Conservation (phyloP, 108 stramenopile genomes). For the Fistulifera pelliculosa region DNA sequence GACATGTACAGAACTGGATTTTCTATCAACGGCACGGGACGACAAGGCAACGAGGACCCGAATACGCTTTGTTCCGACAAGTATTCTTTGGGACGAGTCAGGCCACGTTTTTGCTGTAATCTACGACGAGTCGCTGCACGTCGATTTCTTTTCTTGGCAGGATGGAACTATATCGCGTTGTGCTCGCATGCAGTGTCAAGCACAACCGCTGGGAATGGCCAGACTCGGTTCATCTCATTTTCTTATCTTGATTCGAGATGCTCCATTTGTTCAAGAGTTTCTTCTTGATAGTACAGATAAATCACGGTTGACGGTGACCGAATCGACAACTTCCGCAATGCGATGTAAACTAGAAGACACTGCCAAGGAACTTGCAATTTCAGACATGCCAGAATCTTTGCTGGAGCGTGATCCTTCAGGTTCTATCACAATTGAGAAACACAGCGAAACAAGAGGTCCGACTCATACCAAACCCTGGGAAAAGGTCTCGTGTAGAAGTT, state of each 20-base stretch:
- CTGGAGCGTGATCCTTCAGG: conserved; percentile 46
- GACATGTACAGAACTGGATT: conserved; percentile 22
- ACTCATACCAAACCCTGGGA: conserved; percentile 29
- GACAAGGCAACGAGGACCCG: background rate
- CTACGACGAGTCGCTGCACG: conserved; percentile 4
- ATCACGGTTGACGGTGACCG: background rate
- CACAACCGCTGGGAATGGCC: conserved; percentile 2
- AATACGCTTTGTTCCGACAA: no score
- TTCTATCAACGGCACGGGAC: conserved; percentile 11
- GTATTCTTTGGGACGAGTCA: no score
- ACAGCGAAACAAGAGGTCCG: conserved; percentile 35
- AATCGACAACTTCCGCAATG: background rate
- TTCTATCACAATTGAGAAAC: conserved; percentile 25
- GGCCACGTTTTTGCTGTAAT: conserved; percentile 4
- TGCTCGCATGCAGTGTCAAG: background rate
- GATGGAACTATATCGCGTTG: no score
- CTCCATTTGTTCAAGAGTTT: conserved; percentile 22
- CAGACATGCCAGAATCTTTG: conserved; percentile 39
- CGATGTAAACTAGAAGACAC: background rate
- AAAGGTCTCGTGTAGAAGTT: conserved; percentile 25
- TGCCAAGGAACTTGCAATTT: background rate
- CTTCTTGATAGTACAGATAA: conserved; percentile 8
- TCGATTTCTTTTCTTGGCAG: no score
- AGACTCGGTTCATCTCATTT: background rate
- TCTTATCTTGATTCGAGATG: conserved; percentile 15